Percentiles rank a stretch among this genome's conserved stretches.
Evolutionary conservation across 306 rosid species (phyloP).

Genomic region (Rubus idaeus): DNA sequence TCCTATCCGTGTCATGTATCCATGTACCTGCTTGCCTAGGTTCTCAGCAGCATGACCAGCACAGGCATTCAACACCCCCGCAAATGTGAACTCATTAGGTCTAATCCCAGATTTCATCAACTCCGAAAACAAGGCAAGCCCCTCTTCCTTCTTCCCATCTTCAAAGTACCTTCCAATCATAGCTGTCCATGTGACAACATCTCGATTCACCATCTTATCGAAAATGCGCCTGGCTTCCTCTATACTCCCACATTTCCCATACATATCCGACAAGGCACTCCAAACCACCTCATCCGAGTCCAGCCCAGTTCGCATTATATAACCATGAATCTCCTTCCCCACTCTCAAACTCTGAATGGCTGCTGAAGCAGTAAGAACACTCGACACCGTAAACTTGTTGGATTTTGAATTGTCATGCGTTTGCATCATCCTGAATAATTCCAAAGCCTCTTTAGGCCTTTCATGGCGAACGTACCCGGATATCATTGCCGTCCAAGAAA

Average conservation of each 20-base stretch:
- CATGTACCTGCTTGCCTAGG: constrained; percentile 60
- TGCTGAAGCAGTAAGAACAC: constrained; percentile 61
- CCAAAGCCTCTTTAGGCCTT: constrained; percentile 49
- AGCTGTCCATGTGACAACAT: constrained; percentile 63
- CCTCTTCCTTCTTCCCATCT: constrained; percentile 63
- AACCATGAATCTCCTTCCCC: constrained; percentile 75
- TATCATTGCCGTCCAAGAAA: constrained; percentile 61
- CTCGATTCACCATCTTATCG: constrained; percentile 45
- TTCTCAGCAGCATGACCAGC: constrained; percentile 58
- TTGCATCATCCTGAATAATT: constrained; percentile 58
- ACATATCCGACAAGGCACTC: constrained; percentile 62
- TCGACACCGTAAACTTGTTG: constrained; percentile 49
- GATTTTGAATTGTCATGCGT: constrained; percentile 38
- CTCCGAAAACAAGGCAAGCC: constrained; percentile 51
- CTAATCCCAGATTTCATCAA: constrained; percentile 43
- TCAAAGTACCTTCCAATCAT: constrained; percentile 61
- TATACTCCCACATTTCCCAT: constrained; percentile 70
- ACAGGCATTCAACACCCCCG: constrained; percentile 62
- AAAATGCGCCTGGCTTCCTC: constrained; percentile 58
- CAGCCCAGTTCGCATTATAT: constrained; percentile 45
- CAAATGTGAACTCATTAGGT: constrained; percentile 68
- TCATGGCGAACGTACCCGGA: constrained; percentile 48
- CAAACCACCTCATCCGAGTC: constrained; percentile 63
- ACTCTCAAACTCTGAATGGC: constrained; percentile 39
- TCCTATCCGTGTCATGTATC: constrained; percentile 55